phyloP scores from a whole-genome alignment of 441 rosid genomes.

The Populus tomentosa region DNA sequence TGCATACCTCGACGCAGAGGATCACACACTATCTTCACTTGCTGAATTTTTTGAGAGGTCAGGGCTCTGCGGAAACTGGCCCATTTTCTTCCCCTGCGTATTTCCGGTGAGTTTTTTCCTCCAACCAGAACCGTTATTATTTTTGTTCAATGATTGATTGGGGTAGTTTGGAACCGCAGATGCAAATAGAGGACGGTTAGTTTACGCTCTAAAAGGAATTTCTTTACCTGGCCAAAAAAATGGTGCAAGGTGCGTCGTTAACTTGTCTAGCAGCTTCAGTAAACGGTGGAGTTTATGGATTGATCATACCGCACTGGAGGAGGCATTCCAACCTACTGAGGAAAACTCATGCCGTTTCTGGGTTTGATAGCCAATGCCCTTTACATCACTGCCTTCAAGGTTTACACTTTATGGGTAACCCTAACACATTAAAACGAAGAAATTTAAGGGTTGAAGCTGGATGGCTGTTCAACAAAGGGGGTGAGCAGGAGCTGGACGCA shows the following conservation, averaged over 20 bases:
- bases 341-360: conserved; percentile 24
- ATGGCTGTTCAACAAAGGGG: conserved; percentile 71
- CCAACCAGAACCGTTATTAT: too few species aligned
- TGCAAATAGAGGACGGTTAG: not conserved
- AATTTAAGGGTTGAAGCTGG: conserved; percentile 66
- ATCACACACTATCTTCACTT: not conserved
- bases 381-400: conserved; percentile 32
- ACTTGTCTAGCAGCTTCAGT: conserved; percentile 42
- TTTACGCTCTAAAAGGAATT: not conserved
- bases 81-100: not conserved
- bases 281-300: conserved; percentile 39
- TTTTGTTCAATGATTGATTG: not conserved
- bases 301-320: conserved; percentile 28
- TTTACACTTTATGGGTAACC: conserved; percentile 27
- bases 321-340: conserved; percentile 33
- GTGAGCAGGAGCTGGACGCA: conserved; percentile 55
- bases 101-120: not conserved
- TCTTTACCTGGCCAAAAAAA: conserved; percentile 17
- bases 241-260: conserved; percentile 50
- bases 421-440: conserved; percentile 27
- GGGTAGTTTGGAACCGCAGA: not conserved
- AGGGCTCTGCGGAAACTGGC: not conserved
- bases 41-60: not conserved
- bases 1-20: not conserved
- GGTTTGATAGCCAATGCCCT: conserved; percentile 32